Conservation (phyloP, 73 alveolate species). For the Breviolum minutum region DNA sequence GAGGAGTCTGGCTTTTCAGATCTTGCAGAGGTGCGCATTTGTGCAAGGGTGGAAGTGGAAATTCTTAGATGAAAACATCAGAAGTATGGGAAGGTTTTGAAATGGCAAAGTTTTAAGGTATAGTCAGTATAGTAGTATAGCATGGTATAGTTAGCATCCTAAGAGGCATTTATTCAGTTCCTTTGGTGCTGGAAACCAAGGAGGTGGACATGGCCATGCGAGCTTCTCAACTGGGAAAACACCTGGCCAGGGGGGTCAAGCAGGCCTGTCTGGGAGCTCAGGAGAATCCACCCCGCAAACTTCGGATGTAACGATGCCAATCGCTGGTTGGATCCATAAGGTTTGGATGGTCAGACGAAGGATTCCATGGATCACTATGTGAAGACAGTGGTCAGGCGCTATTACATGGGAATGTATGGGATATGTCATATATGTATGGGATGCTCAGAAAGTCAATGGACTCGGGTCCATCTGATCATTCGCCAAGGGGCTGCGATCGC, state of each 20-base stretch:
- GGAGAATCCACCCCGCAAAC: neutral
- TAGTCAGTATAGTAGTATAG: too few species aligned
- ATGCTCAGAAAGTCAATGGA: neutral
- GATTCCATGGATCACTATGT: constrained; percentile 57
- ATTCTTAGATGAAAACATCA: neutral
- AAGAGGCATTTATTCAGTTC: neutral
- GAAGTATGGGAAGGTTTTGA: neutral
- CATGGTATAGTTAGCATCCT: neutral
- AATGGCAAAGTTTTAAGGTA: neutral
- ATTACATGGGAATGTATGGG: too few species aligned
- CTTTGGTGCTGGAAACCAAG: neutral
- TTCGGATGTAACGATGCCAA: too few species aligned
- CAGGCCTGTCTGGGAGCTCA: neutral
- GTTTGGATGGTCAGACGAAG: constrained; percentile 19
- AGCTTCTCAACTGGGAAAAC: constrained; percentile 34
- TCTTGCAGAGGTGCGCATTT: constrained; percentile 19
- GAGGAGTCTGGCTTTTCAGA: constrained; percentile 49
- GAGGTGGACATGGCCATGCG: constrained; percentile 47
- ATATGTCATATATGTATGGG: too few species aligned
- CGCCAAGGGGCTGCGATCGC: constrained; percentile 71
- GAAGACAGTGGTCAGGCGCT: constrained; percentile 61
- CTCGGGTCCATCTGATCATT: neutral
- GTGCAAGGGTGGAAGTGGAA: neutral
- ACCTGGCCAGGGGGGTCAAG: neutral
- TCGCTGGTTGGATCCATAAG: neutral